Evolutionary conservation across 208 protist genomes (phyloP).

Genomic region (Entamoeba histolytica): DNA sequence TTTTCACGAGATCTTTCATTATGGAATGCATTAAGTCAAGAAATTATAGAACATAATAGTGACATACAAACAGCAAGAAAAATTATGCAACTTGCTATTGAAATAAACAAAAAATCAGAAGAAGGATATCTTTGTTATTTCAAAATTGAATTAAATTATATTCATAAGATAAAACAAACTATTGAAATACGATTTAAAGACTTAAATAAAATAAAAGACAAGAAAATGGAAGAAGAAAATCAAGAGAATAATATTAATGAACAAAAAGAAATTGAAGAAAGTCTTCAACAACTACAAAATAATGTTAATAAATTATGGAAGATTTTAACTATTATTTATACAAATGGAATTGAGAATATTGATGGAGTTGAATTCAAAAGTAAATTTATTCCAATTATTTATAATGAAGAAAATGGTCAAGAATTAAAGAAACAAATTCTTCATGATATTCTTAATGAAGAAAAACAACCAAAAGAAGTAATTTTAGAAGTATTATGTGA

Average conservation of each 20-base stretch:
- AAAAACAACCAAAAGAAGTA: no score
- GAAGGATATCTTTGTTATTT: not conserved
- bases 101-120: not conserved
- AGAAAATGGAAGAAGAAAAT: not conserved
- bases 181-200: not conserved
- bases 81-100: not conserved
- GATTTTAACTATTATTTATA: not conserved
- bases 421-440: not conserved
- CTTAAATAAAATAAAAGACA: not conserved
- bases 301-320: not conserved
- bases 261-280: not conserved
- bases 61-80: not conserved
- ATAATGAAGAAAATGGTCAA: not conserved
- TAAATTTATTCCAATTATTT: not conserved
- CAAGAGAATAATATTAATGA: not conserved
- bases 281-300: not conserved
- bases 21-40: not conserved
- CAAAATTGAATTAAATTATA: not conserved
- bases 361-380: no score
- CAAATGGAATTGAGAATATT: not conserved
- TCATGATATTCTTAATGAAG: not conserved
- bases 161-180: not conserved
- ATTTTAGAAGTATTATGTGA: not conserved
- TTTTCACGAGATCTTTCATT: not conserved
- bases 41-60: not conserved